Percentiles rank a stretch among this genome's conserved stretches.
phyloP scores from a whole-genome alignment of 257 asterid genomes.

The Ligustrum vulgare region DNA sequence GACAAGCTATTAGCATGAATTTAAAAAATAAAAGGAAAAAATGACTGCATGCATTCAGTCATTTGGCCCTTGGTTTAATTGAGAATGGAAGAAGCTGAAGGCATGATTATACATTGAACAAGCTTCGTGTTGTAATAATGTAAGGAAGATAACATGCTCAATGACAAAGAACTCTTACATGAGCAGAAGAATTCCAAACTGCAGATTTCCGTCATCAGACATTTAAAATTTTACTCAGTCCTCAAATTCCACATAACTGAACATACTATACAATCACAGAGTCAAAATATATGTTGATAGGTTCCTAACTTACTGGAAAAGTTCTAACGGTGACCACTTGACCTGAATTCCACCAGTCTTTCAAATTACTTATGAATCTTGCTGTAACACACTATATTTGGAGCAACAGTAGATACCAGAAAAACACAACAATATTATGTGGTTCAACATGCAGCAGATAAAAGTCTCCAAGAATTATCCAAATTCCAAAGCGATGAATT shows the following conservation, averaged over 20 bases:
- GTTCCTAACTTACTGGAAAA: conserved; percentile 33
- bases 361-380: conserved; percentile 12
- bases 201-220: conserved; percentile 44
- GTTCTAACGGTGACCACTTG: conserved; percentile 28
- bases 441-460: conserved; percentile 12
- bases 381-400: conserved; percentile 25
- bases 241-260: conserved; percentile 33
- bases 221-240: conserved; percentile 31
- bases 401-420: conserved; percentile 20
- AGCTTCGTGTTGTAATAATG: neutral
- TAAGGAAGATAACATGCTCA: conserved; percentile 15
- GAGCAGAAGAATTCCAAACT: conserved; percentile 30
- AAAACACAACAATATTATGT: conserved; percentile 18
- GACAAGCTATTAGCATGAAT: too few relatives aligned
- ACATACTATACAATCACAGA: conserved; percentile 36
- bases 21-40: neutral
- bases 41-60: neutral
- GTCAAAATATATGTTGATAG: neutral
- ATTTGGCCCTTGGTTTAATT: neutral
- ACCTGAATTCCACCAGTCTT: conserved; percentile 23
- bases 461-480: conserved; percentile 14
- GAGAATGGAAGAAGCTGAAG: neutral
- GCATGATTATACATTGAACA: neutral
- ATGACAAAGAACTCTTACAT: conserved; percentile 44
- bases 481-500: conserved; percentile 15